Evolutionary conservation across 352 stramenopile species (phyloP).

Genomic region (Pythium coloratum): DNA sequence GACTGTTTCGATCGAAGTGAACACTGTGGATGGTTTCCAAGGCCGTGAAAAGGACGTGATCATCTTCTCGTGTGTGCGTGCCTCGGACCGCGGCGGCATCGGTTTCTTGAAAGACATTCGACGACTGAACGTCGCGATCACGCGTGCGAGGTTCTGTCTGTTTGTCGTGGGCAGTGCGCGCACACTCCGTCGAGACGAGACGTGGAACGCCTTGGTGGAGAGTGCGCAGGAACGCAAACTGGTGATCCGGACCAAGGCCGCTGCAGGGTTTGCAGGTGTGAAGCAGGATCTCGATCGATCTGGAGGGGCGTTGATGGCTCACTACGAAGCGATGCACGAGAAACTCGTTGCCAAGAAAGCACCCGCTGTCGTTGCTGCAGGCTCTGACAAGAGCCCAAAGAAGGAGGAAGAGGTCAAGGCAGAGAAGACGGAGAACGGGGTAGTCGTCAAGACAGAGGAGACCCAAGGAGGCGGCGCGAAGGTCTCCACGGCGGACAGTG

Average conservation of each 20-base stretch:
- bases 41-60: conserved; percentile 99
- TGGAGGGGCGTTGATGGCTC: conserved; percentile 31
- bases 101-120: conserved; percentile 90
- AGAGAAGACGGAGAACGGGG: background rate
- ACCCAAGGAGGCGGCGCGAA: background rate
- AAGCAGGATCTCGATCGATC: conserved; percentile 26
- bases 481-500: background rate
- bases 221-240: conserved; percentile 70
- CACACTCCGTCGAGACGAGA: conserved; percentile 75
- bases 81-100: conserved; percentile 76
- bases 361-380: background rate
- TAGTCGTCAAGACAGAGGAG: background rate
- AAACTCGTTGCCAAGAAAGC: conserved; percentile 49
- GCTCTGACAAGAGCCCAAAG: background rate
- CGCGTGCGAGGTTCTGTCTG: conserved; percentile 83
- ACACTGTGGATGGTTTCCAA: conserved; percentile 98
- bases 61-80: conserved; percentile 96
- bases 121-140: conserved; percentile 90
- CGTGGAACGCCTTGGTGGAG: conserved; percentile 74
- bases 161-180: conserved; percentile 85
- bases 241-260: conserved; percentile 46
- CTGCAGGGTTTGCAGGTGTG: conserved; percentile 10
- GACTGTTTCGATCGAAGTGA: conserved; percentile 90
- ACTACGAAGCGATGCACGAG: conserved; percentile 75
- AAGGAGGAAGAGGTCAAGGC: conserved; percentile 14